Evolutionary conservation across 495 filamentous ascomycete genomes (phyloP).

Genomic region (Neurospora sp.): DNA sequence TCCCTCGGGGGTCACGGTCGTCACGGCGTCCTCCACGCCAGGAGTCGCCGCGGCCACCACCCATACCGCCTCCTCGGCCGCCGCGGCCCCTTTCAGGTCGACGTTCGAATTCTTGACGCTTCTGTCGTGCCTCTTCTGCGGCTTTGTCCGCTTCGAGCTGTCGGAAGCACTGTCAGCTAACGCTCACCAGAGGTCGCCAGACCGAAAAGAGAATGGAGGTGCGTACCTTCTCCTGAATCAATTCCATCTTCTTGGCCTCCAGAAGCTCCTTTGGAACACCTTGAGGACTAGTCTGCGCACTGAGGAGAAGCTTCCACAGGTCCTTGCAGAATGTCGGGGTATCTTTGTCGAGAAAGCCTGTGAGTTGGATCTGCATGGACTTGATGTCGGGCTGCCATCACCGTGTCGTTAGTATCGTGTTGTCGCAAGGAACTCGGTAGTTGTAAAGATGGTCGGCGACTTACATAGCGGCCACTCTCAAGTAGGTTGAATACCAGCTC

Average conservation of each 20-base stretch:
- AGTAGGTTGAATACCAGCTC: slow-evolving; percentile 86
- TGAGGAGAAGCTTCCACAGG: slow-evolving; percentile 82
- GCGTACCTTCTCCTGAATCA: slow-evolving; percentile 82
- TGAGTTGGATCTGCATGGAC: slow-evolving; percentile 83
- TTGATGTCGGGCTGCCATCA: slow-evolving; percentile 79
- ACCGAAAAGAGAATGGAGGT: background rate
- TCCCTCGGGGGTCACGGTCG: slow-evolving; percentile 30
- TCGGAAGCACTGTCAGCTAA: slow-evolving; percentile 9
- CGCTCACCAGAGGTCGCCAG: background rate
- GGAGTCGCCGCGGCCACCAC: slow-evolving; percentile 31
- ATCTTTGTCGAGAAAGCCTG: slow-evolving; percentile 90
- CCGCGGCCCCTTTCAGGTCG: slow-evolving; percentile 51
- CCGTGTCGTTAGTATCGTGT: background rate
- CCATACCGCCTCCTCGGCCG: slow-evolving; percentile 38
- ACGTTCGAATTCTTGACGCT: slow-evolving; percentile 50
- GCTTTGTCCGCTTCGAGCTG: slow-evolving; percentile 79
- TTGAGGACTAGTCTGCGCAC: slow-evolving; percentile 77
- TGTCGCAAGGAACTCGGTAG: background rate
- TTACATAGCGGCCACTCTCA: slow-evolving; percentile 68
- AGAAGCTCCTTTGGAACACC: slow-evolving; percentile 90
- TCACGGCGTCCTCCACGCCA: slow-evolving; percentile 35
- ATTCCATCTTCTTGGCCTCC: slow-evolving; percentile 89
- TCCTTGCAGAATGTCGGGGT: slow-evolving; percentile 87
- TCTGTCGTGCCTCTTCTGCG: slow-evolving; percentile 57
- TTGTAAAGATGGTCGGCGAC: slow-evolving; percentile 21